These are phyloP conservation scores for Neonectria punicea DNA, from an alignment of 2,329 filamentous ascomycete genomes.

Conservation along the genomic window DNA sequence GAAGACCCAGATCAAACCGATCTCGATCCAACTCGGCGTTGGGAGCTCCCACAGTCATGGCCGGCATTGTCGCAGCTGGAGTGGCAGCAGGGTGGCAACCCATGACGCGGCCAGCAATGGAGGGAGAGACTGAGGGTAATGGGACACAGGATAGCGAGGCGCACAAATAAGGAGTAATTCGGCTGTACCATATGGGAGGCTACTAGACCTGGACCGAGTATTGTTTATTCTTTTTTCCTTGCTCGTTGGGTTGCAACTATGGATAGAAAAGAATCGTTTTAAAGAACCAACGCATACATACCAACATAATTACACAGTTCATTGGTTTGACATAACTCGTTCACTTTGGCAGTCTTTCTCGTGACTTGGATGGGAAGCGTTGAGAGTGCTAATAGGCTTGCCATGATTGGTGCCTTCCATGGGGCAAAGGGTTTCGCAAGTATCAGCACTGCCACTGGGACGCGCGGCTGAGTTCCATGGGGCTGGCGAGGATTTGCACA, in stretches of 20 bases:
- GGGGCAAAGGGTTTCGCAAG: slow-evolving; percentile 1
- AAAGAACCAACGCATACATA: slow-evolving; percentile 1
- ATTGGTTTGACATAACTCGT: neutral
- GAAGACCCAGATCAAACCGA: slow-evolving; percentile 73
- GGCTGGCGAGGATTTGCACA: neutral
- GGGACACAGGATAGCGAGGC: slow-evolving; percentile 35
- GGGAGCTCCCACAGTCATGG: slow-evolving; percentile 81
- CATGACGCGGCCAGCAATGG: slow-evolving; percentile 50
- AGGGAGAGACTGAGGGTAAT: slow-evolving; percentile 29
- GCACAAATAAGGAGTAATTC: slow-evolving; percentile 41
- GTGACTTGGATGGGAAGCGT: neutral
- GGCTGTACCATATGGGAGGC: slow-evolving; percentile 30
- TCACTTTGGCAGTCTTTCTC: no score
- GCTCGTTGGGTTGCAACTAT: slow-evolving; percentile 30
- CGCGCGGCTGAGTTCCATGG: slow-evolving; percentile 5
- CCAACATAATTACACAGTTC: slow-evolving; percentile 22
- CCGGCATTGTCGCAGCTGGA: slow-evolving; percentile 82
- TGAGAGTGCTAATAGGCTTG: neutral
- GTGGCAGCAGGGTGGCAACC: slow-evolving; percentile 83
- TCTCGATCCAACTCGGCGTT: slow-evolving; percentile 77
- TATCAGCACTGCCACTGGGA: neutral
- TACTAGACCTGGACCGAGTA: slow-evolving; percentile 22
- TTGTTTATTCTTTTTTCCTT: slow-evolving; percentile 32
- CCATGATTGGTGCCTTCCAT: neutral
- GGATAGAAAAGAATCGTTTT: slow-evolving; percentile 33